Base-by-base conservation (phyloP, 257 asterid genomes). In the Coffea canephora region DNA sequence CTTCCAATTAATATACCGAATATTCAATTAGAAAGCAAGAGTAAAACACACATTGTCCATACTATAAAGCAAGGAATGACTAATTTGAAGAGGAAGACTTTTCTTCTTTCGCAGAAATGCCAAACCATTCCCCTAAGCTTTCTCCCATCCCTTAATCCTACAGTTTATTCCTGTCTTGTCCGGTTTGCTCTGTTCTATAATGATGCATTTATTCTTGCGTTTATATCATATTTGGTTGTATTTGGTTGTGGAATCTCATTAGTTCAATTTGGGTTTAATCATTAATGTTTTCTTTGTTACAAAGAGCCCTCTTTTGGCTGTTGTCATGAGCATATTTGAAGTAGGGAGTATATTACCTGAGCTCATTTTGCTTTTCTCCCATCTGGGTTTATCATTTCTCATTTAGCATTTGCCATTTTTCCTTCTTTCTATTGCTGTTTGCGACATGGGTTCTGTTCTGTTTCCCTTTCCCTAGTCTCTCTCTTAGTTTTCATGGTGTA, bases 61-160 rank as follows among this genome's bases (percentile, higher is more conserved):
- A 34, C 46, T n/a, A 16, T n/a, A 50, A 87, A 86, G 89, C 71
- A 84, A 85, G 70, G 91, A 89, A 91, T 83, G 86, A 77, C 80
- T 74, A 84, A 61, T 61, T 71, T 65, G 39, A 69, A 52, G 18
- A 70, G 67, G 79, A 76, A 80, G 65, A 70, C 80, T 75, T 90
- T 90, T 75, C 92, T 88, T 88, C 80, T 25, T 59, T 79, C 77
- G 75, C 80, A 83, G 83, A 87, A 45, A 83, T 83, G 87, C 88
- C 75, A 85, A 86, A 83, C 89, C 78, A 81, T 83, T 85, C 80
- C 52, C 84, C 91, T 89, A 89, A 89, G 91, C 82, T 87, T 89
- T 82, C 86, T 76, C 81, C 79, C 83, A 85, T 70, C 55, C 45
- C 71, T 39, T 84, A 81, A 78, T 84, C 80, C 71, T 65, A 71